Evolutionary conservation across 345 rosid species (phyloP), one percentile per base, ranked within the genome.

Genomic region (Bruguiera parviflora): DNA sequence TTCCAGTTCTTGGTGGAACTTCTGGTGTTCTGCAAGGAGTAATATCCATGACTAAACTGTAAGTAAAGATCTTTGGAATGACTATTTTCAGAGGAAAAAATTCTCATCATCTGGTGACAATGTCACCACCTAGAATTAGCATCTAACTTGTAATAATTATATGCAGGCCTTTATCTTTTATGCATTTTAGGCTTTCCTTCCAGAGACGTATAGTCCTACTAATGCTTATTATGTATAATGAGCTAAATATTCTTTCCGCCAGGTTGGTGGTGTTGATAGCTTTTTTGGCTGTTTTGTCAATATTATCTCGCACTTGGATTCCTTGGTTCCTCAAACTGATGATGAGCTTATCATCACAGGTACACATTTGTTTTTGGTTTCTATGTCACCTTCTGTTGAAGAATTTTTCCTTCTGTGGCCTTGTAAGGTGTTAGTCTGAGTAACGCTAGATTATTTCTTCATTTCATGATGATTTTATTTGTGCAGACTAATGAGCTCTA

Each of bases 401-500:
- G 10, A 37, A 21, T 58, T 28, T 16, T 24, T 5, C 16, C 15
- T 55, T 6, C 59, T 55, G 4, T 22, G 10, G 29, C 18, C 15
- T 55, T 22, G 29, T 27, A 55, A 13, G 33, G 8, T 43, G 10
- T 70, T 6, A 5, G 29, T 56, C 20, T 22, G 49, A 57, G 28
- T 20, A 27, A 22, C 43, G 43, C 77, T 56, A 27, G 67, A 66
- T 33, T 22, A 18, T 20, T 63, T 62, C 46, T 53, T 58, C 29
- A 5, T 61, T 53, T 62, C 65, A 77, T 71, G 52, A 18, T 69
- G 28, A 52, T 77, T 72, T 76, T 65, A 69, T 67, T 82, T 77
- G 46, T 77, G 74, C 90, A 94, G 97, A 95, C 97, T 64, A 89
- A 95, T 68, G 99, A 95, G 79, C 97, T 95, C 78, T 95, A 95